Conservation (phyloP, 2,329 filamentous ascomycete species). For the Colletotrichum sp. region DNA sequence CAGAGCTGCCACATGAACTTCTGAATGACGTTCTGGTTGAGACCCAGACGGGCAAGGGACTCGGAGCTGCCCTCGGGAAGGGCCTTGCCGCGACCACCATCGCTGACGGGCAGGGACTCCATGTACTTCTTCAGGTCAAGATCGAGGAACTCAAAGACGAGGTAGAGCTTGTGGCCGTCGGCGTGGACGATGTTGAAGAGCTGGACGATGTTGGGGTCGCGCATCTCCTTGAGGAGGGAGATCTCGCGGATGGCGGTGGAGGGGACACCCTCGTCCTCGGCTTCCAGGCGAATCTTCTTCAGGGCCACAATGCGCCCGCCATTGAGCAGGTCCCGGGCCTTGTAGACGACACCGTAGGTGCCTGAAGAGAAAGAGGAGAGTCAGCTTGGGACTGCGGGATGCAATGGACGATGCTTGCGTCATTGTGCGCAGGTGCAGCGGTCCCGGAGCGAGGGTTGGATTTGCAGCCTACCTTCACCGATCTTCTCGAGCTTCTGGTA, state of each 20-base stretch:
- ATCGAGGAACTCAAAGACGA: conserved; percentile 91
- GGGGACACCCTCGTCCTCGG: conserved; percentile 92
- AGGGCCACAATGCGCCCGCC: conserved; percentile 86
- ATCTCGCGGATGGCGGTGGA: conserved; percentile 95
- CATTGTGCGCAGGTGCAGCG: neutral
- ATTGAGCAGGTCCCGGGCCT: conserved; percentile 84
- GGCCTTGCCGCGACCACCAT: conserved; percentile 85
- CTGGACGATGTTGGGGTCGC: conserved; percentile 86
- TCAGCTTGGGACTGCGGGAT: neutral
- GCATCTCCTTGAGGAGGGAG: conserved; percentile 92
- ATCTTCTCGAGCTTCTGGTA: conserved; percentile 98
- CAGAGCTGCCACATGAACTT: conserved; percentile 92
- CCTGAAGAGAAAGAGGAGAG: conserved; percentile 54
- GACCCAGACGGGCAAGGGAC: conserved; percentile 69
- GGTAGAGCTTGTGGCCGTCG: conserved; percentile 92
- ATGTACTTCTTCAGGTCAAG: conserved; percentile 96
- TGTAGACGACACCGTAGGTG: conserved; percentile 95
- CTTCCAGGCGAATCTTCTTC: conserved; percentile 95
- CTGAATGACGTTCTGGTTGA: conserved; percentile 83
- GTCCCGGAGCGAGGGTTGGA: neutral
- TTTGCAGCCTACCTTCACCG: conserved; percentile 76
- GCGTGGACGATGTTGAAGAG: conserved; percentile 93
- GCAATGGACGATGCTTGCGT: neutral
- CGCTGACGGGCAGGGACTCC: conserved; percentile 84
- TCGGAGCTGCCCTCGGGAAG: conserved; percentile 77